These are phyloP conservation scores for Picochlorum sp. DNA, from an alignment of 139 green algal species.

Conservation along the genomic window DNA sequence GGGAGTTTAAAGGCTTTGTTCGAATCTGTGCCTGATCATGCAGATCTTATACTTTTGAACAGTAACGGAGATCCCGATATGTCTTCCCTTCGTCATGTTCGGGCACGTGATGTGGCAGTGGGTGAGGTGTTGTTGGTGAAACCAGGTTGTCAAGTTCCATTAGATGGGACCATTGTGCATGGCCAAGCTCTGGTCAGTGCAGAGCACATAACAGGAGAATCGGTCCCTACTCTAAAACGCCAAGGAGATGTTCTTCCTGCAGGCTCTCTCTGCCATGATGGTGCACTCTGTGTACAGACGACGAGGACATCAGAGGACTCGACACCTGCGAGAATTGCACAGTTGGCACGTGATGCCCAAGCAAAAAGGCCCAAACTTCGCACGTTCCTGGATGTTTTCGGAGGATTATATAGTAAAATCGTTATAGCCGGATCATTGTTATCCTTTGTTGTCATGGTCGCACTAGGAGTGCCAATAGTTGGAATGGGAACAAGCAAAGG, in stretches of 20 bases:
- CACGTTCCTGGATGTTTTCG: slow-evolving; percentile 55
- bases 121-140: slow-evolving; percentile 61
- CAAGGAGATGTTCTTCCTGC: slow-evolving; percentile 22
- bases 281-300: slow-evolving; percentile 59
- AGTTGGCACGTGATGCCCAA: slow-evolving; percentile 61
- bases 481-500: slow-evolving; percentile 22
- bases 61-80: slow-evolving; percentile 17
- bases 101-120: slow-evolving; percentile 33
- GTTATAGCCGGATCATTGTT: slow-evolving; percentile 46
- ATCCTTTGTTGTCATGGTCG: slow-evolving; percentile 16
- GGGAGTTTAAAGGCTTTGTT: slow-evolving; percentile 59
- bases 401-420: slow-evolving; percentile 52
- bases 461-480: slow-evolving; percentile 31
- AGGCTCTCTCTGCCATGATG: slow-evolving; percentile 55
- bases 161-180: slow-evolving; percentile 68
- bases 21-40: slow-evolving; percentile 42
- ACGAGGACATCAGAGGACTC: slow-evolving; percentile 39
- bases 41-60: slow-evolving; percentile 43
- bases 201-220: slow-evolving; percentile 76
- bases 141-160: slow-evolving; percentile 64
- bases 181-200: slow-evolving; percentile 54
- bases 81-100: slow-evolving; percentile 9
- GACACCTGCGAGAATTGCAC: slow-evolving; percentile 72
- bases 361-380: slow-evolving; percentile 47
- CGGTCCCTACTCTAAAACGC: slow-evolving; percentile 9